Base-by-base conservation (phyloP, 2,329 filamentous ascomycete genomes). In the Incumbomyces delicatus region DNA sequence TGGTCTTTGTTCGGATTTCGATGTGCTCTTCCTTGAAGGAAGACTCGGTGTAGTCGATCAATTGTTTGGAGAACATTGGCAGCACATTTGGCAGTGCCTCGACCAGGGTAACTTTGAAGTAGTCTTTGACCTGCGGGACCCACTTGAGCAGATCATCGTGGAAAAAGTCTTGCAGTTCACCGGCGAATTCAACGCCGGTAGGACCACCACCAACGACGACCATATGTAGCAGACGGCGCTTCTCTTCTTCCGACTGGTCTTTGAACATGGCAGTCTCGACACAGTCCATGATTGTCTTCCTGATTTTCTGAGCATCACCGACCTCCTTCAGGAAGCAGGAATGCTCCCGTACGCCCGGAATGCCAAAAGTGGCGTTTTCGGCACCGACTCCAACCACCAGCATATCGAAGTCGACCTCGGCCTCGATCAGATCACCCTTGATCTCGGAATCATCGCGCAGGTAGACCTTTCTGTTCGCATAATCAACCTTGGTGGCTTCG, bases 311-410 rank as follows among this genome's bases (percentile, higher is more conserved):
- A 48, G 92, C 92, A 66, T 98, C 94, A 56, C 78, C 81, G 63
- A 98, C 95, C 72, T 98, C 94, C 77, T 98, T 98, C 65, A 98
- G 72, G 78, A 98, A 98, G 73, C 89, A 95, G 58, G 87, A 90
- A 75, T 98, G 73, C 70, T 98, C 92, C 57, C 81, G 82, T 47
- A 98, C 92, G 66, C 92, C 92, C 46, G 87, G 88, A 61, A 98
- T 96, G 59, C 89, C 92, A 64, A 98, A 98, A 50, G 92, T 98
- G 45, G 92, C 90, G 69, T 96, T 98, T 75, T 96, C 92, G 55
- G 92, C 92, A 57, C 92, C 92, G 48, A 98, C 92, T 61, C 90
- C 92, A 50, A 98, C 81, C 50, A 98, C 92, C 37, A 98, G 81
- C 87, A 96, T 94, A 70, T 98, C 92, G 65, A 95, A 98, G 50